A percentile compares a stretch with the other conserved stretches of the same genome.
These are phyloP conservation scores for Sordaria brevicollis DNA, from an alignment of 495 filamentous ascomycete species.

Conservation along the genomic window DNA sequence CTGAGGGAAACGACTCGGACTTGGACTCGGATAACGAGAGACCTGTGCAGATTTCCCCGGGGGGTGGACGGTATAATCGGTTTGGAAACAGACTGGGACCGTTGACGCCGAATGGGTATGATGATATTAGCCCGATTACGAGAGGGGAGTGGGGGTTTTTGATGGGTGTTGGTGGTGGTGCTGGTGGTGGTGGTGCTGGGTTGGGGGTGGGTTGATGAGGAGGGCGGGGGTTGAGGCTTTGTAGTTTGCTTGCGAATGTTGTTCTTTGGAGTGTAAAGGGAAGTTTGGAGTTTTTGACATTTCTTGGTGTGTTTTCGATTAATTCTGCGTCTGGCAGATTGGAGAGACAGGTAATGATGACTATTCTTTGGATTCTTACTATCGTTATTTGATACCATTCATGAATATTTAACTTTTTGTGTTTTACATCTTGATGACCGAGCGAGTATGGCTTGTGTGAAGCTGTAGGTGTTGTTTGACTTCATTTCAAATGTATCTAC, in stretches of 20 bases:
- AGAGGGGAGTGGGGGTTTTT: conserved; percentile 45
- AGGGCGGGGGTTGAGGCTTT: conserved; percentile 26
- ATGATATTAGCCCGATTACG: conserved; percentile 45
- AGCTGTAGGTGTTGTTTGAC: neutral
- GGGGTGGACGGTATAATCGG: neutral
- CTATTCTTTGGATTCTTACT: neutral
- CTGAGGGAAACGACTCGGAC: neutral
- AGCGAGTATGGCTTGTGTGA: neutral
- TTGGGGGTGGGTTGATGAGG: conserved; percentile 7
- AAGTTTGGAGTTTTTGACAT: neutral
- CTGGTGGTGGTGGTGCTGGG: conserved; percentile 13
- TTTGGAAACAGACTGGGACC: conserved; percentile 20
- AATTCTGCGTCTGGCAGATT: neutral
- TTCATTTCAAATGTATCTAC: no score
- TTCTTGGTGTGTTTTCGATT: neutral
- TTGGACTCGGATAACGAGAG: neutral
- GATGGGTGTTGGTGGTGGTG: conserved; percentile 24
- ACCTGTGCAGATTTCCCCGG: neutral
- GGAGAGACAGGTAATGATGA: neutral
- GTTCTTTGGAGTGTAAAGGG: neutral
- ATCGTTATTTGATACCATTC: neutral
- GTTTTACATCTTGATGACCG: neutral
- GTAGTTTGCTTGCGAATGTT: no score
- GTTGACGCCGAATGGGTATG: conserved; percentile 42
- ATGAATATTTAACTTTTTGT: neutral